phyloP scores from a whole-genome alignment of 768 basidiomycete species.

The Panaeolus papilionaceus region DNA sequence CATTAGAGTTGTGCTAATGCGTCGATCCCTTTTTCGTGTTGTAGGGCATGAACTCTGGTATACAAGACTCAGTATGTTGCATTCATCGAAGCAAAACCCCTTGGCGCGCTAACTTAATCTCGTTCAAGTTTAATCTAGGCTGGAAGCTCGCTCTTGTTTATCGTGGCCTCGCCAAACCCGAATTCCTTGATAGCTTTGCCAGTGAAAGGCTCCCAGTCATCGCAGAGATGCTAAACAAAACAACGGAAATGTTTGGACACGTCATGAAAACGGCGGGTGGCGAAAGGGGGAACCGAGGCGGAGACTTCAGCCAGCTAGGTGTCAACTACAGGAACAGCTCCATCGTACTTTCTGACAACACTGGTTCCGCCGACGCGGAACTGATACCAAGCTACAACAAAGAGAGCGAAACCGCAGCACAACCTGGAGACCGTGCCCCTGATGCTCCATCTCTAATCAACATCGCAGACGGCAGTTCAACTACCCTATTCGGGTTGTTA shows the following conservation, averaged over 20 bases:
- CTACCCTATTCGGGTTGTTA: slow-evolving; percentile 35
- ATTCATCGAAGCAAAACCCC: background rate
- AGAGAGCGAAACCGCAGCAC: slow-evolving; percentile 30
- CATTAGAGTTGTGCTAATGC: background rate
- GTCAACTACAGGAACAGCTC: slow-evolving; percentile 60
- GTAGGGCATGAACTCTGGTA: slow-evolving; percentile 20
- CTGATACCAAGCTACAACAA: slow-evolving; percentile 26
- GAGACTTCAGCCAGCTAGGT: slow-evolving; percentile 46
- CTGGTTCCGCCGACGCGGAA: slow-evolving; percentile 22
- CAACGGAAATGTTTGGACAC: slow-evolving; percentile 25
- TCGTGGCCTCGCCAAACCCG: slow-evolving; percentile 31
- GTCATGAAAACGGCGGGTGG: slow-evolving; percentile 15
- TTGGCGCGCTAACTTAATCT: background rate
- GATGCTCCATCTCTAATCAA: slow-evolving; percentile 40
- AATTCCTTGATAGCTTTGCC: slow-evolving; percentile 38
- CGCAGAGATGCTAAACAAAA: slow-evolving; percentile 40
- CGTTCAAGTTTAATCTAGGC: slow-evolving; percentile 31
- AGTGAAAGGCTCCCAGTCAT: slow-evolving; percentile 44
- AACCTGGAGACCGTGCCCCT: slow-evolving; percentile 54
- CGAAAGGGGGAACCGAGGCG: slow-evolving; percentile 10
- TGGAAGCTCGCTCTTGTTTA: slow-evolving; percentile 44
- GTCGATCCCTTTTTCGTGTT: background rate
- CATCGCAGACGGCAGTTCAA: slow-evolving; percentile 16
- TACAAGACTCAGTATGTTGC: slow-evolving; percentile 15
- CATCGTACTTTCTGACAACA: slow-evolving; percentile 46